These are phyloP conservation scores for Grammothele lineata DNA, from an alignment of 768 basidiomycete genomes.

Conservation along the genomic window DNA sequence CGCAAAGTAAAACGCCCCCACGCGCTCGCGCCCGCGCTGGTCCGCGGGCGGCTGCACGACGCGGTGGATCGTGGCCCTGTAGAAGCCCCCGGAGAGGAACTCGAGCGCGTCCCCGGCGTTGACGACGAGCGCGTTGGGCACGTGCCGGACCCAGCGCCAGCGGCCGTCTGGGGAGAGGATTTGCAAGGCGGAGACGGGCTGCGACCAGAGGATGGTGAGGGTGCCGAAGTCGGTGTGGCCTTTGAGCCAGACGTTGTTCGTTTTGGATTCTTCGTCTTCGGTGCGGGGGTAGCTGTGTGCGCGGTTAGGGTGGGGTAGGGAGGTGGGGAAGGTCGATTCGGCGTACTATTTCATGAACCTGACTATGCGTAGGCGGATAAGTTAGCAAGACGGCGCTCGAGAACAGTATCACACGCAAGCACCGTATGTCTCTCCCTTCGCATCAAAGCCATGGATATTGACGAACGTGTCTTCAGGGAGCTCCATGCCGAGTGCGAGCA, in stretches of 20 bases:
- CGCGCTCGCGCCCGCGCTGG: slow-evolving; percentile 44
- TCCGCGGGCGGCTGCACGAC: slow-evolving; percentile 56
- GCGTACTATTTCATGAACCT: slow-evolving; percentile 49
- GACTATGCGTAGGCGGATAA: slow-evolving; percentile 21
- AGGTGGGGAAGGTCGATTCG: neutral
- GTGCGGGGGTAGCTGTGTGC: slow-evolving; percentile 44
- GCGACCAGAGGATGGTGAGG: slow-evolving; percentile 56
- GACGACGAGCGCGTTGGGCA: slow-evolving; percentile 21
- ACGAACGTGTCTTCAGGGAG: slow-evolving; percentile 42
- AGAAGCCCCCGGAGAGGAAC: slow-evolving; percentile 58
- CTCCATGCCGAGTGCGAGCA: slow-evolving; percentile 42
- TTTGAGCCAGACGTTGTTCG: slow-evolving; percentile 55
- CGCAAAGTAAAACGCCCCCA: slow-evolving; percentile 58
- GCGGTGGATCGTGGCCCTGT: slow-evolving; percentile 56
- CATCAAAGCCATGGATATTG: slow-evolving; percentile 34
- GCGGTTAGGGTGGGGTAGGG: neutral
- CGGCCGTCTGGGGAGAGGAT: slow-evolving; percentile 47
- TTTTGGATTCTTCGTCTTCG: slow-evolving; percentile 44
- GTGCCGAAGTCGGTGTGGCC: slow-evolving; percentile 58
- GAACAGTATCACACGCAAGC: neutral
- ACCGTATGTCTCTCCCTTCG: slow-evolving; percentile 34
- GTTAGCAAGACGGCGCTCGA: too few species aligned
- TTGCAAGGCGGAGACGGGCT: slow-evolving; percentile 55
- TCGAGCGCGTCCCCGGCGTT: slow-evolving; percentile 59
- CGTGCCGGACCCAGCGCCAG: slow-evolving; percentile 56